phyloP scores from a whole-genome alignment of 768 basidiomycete species.

The Dacryopinax primogenitus region DNA sequence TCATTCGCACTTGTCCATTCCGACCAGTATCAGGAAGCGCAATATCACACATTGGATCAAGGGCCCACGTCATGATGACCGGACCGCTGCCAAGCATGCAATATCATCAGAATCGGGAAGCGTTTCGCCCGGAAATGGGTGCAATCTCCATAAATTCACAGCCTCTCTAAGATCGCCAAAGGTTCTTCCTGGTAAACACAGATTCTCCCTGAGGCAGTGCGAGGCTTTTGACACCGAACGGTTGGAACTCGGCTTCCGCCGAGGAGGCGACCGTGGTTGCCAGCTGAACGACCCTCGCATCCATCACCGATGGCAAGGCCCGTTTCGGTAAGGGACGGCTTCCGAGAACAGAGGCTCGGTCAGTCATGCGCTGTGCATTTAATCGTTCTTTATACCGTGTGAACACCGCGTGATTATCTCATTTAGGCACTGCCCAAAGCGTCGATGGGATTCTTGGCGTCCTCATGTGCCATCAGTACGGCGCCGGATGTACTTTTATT shows the following conservation, averaged over 20 bases:
- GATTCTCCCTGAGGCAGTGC: constrained; percentile 1
- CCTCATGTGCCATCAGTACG: not conserved
- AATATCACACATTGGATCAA: too few relatives aligned
- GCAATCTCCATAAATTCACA: not conserved
- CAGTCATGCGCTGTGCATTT: not conserved
- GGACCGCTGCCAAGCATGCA: not conserved
- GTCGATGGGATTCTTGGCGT: not conserved
- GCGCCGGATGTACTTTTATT: too few relatives aligned
- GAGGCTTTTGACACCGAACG: not conserved
- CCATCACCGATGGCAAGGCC: not conserved
- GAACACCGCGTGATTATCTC: not conserved
- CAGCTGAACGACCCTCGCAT: not conserved
- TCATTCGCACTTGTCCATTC: too few relatives aligned
- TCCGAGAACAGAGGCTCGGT: not conserved
- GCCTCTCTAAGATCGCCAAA: not conserved
- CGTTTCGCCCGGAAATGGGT: not conserved
- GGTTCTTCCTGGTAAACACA: not conserved
- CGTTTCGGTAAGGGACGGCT: constrained; percentile 9
- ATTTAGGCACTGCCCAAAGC: not conserved
- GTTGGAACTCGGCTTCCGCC: constrained; percentile 1
- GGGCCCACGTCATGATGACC: too few relatives aligned
- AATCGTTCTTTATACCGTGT: constrained; percentile 1
- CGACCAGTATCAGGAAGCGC: too few relatives aligned
- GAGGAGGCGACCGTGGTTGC: not conserved
- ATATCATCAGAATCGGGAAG: not conserved